A percentile compares a stretch with the other conserved stretches of the same genome.
These are phyloP conservation scores for Xylaria sp. DNA, from an alignment of 2,329 filamentous ascomycete genomes.

Conservation along the genomic window DNA sequence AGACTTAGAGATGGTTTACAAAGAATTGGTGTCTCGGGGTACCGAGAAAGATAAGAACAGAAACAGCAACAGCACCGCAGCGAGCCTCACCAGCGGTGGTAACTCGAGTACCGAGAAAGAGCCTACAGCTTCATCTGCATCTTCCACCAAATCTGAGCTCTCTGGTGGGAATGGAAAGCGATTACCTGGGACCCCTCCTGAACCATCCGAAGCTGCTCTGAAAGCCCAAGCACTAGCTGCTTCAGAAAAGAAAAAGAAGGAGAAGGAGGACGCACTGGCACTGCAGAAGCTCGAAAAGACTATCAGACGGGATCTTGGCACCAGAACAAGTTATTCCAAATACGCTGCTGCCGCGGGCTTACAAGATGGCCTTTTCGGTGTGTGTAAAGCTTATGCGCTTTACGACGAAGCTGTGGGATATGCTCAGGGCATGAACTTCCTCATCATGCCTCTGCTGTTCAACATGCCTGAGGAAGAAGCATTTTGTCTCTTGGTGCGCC, in stretches of 20 bases:
- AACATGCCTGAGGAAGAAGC: conserved; percentile 99
- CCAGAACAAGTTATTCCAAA: conserved; percentile 95
- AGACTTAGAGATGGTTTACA: conserved; percentile 87
- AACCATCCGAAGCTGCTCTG: conserved; percentile 72
- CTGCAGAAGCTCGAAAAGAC: conserved; percentile 88
- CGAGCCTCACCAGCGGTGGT: conserved; percentile 64
- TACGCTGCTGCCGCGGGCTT: conserved; percentile 90
- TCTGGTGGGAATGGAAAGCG: conserved; percentile 69
- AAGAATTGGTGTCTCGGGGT: conserved; percentile 80
- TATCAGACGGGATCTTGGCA: conserved; percentile 90
- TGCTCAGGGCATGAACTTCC: conserved; percentile 98
- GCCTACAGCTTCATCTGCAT: conserved; percentile 79
- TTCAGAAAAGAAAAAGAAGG: conserved; percentile 78
- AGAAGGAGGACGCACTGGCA: conserved; percentile 78
- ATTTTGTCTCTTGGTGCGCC: conserved; percentile 88
- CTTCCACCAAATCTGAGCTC: conserved; percentile 82
- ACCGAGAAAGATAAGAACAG: conserved; percentile 81
- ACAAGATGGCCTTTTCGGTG: conserved; percentile 91
- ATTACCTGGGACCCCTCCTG: conserved; percentile 66
- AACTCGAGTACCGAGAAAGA: conserved; percentile 72
- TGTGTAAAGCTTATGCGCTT: conserved; percentile 97
- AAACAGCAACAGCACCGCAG: conserved; percentile 64
- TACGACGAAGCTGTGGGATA: conserved; percentile 96
- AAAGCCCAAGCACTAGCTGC: conserved; percentile 73
- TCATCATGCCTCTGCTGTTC: conserved; percentile 95